Base-by-base conservation (phyloP, 176 grass and related monocot genomes). In the Zoysia japonica region DNA sequence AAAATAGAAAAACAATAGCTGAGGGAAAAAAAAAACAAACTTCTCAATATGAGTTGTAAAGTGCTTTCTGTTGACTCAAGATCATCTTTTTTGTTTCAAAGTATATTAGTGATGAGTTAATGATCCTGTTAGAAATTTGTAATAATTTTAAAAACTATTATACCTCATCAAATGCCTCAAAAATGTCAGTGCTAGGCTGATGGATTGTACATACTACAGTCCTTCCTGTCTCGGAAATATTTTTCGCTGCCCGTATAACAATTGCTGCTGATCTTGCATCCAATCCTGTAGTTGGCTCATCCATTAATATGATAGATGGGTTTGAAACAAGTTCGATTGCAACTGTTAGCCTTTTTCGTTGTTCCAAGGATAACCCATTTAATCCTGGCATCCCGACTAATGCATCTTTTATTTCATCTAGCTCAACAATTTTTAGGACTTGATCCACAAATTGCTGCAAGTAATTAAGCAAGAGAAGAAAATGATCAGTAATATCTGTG, bases 91-190 rank as follows among this genome's bases (percentile, higher is more conserved):
- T 28, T 28, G 28, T 28, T 28, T 48, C 0, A 3, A 3, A 52
- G 11, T 20, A 13, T 6, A 39, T 53, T 72, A 50, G 9, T 71
- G 47, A 28, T 28, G 28, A 28, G 28, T 28, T 28, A 28, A 1
- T 2, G 3, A 49, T 38, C 11, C 3, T 16, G 9, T 53, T 53
- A 8, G 49, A 53, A 72, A 39, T 14, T 48, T 40, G 1, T 3
- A 52, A 39, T 71, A 40, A 53, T 39, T 72, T 12, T 0, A 17
- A 38, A 71, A 53, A 10, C 6, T 38, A 5, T 15, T 1, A 6
- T 84, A 90, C 88, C 88, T 90, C 88, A 65, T 90, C 88, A 80
- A 90, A 90, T 62, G 88, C 84, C 50, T 90, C 80, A 51, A 87
- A 87, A 62, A 90, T 87, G 8, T 86, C 83, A 74, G 62, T 90